Evolutionary conservation across 768 basidiomycete genomes (phyloP).

Genomic region (Trametopsis cervina): DNA sequence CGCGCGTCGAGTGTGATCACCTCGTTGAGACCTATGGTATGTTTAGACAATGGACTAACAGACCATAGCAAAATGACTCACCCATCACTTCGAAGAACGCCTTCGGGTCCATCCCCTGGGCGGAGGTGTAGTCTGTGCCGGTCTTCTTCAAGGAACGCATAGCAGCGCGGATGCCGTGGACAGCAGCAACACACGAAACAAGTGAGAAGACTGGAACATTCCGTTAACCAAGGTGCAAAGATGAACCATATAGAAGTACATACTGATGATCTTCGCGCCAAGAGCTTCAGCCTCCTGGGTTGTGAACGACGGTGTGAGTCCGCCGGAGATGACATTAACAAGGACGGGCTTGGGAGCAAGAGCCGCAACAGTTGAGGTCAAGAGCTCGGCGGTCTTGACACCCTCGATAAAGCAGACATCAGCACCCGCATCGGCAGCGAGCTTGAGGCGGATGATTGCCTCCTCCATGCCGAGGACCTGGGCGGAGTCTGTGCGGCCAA

Average conservation of each 20-base stretch:
- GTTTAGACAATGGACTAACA: slow-evolving; percentile 5
- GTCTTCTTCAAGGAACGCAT: slow-evolving; percentile 73
- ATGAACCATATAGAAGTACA: slow-evolving; percentile 27
- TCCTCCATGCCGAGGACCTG: slow-evolving; percentile 79
- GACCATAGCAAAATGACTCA: slow-evolving; percentile 22
- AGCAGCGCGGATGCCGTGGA: slow-evolving; percentile 72
- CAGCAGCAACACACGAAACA: slow-evolving; percentile 69
- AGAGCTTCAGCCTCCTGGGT: slow-evolving; percentile 57
- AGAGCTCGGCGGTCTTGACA: slow-evolving; percentile 59
- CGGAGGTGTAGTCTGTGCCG: slow-evolving; percentile 60
- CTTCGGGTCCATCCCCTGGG: slow-evolving; percentile 66
- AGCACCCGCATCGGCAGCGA: slow-evolving; percentile 67
- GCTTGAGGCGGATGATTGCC: slow-evolving; percentile 54
- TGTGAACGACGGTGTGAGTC: slow-evolving; percentile 70
- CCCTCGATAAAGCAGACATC: slow-evolving; percentile 83
- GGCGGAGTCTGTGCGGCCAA: slow-evolving; percentile 73
- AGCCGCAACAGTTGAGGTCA: slow-evolving; percentile 56
- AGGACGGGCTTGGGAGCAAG: slow-evolving; percentile 71
- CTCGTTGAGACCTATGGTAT: slow-evolving; percentile 40
- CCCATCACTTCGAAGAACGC: slow-evolving; percentile 76
- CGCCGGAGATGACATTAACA: slow-evolving; percentile 76
- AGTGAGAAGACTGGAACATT: slow-evolving; percentile 56
- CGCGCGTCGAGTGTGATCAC: slow-evolving; percentile 46
- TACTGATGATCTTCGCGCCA: slow-evolving; percentile 76
- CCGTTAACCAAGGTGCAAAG: neutral